These are phyloP conservation scores for Trichosporon coremiiforme DNA, from an alignment of 1,284 basidiomycete species.

Conservation along the genomic window DNA sequence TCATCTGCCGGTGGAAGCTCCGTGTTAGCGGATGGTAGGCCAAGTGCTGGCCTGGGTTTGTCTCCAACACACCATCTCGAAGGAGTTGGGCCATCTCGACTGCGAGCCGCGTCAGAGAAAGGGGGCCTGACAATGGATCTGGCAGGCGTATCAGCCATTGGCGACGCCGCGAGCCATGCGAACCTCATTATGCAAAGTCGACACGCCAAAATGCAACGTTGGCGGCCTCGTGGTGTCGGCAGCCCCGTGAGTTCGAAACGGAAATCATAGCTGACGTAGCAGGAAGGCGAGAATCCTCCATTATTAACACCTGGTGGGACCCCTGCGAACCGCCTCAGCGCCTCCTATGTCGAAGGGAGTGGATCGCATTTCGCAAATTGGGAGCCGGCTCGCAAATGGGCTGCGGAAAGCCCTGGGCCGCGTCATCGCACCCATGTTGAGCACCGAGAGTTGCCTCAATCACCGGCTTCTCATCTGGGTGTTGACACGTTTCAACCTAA, in stretches of 20 bases:
- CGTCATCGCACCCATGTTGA: not conserved
- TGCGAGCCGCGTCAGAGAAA: slow-evolving; percentile 27
- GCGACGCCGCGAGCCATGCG: slow-evolving; percentile 60
- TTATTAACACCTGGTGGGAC: not conserved
- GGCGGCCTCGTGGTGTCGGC: slow-evolving; percentile 49
- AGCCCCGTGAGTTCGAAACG: slow-evolving; percentile 26
- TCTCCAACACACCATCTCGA: not conserved
- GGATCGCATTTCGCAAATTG: not conserved
- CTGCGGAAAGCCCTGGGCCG: not conserved
- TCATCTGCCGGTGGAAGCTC: slow-evolving; percentile 20
- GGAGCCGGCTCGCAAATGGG: not conserved
- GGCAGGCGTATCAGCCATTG: slow-evolving; percentile 44
- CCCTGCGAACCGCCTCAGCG: slow-evolving; percentile 22
- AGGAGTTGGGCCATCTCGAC: slow-evolving; percentile 1
- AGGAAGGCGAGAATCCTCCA: slow-evolving; percentile 4
- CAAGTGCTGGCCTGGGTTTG: not conserved
- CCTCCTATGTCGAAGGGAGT: slow-evolving; percentile 23
- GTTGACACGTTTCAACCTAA: not conserved
- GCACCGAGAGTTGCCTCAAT: slow-evolving; percentile 8
- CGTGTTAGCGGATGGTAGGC: not conserved
- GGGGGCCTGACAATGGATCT: too few relatives aligned
- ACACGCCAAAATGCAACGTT: slow-evolving; percentile 61
- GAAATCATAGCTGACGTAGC: not conserved
- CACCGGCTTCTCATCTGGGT: not conserved
- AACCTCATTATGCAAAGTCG: slow-evolving; percentile 62